These are phyloP conservation scores for Exserohilum rostratum DNA, from an alignment of 2,329 filamentous ascomycete species.

Conservation along the genomic window DNA sequence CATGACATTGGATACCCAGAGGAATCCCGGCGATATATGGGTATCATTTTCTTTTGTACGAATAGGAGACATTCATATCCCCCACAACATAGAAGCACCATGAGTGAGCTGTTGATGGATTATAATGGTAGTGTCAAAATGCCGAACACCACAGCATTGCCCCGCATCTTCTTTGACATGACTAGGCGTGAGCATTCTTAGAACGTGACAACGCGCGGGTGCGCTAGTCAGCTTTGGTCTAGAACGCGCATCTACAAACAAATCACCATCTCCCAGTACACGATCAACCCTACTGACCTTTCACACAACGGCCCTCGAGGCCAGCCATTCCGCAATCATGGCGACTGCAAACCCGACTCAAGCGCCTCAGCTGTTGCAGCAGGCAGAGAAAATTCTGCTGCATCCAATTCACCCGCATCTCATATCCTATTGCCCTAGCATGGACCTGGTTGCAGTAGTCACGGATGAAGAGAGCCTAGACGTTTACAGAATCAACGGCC, in stretches of 20 bases:
- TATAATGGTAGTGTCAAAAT: background rate
- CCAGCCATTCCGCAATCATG: conserved; percentile 10
- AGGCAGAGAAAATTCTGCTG: conserved; percentile 51
- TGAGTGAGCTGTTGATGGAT: background rate
- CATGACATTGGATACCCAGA: conserved; percentile 20
- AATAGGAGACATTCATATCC: conserved; percentile 3
- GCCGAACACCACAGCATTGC: background rate
- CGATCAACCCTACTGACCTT: background rate
- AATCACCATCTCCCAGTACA: conserved; percentile 11
- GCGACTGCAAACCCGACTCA: conserved; percentile 5
- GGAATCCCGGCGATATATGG: conserved; percentile 4
- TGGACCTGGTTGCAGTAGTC: conserved; percentile 81
- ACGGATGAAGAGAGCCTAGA: conserved; percentile 71
- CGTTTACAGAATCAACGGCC: conserved; percentile 79
- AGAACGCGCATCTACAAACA: conserved; percentile 28
- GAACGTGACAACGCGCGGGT: conserved; percentile 33
- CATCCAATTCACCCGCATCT: conserved; percentile 61
- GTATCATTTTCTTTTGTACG: conserved; percentile 10
- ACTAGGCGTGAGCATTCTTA: background rate
- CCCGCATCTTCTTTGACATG: background rate
- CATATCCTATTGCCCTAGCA: conserved; percentile 78
- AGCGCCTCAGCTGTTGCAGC: conserved; percentile 39
- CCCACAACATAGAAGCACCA: background rate
- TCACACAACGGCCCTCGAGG: conserved; percentile 13
- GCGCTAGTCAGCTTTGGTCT: conserved; percentile 27